Conservation (phyloP, 345 rosid species). For the Corchorus capsularis region DNA sequence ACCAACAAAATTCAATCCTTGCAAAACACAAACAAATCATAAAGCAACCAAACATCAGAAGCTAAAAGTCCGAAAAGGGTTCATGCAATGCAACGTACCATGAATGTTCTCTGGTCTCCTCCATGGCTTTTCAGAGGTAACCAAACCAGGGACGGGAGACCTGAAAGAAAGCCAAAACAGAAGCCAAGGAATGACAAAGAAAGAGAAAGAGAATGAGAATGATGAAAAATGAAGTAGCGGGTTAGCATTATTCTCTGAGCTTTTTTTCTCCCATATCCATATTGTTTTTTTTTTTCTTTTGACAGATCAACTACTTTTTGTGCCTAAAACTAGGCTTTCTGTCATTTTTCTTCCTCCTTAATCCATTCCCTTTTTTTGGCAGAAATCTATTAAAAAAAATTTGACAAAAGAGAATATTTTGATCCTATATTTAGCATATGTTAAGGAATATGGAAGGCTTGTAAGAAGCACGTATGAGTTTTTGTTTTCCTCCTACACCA, state of each 20-base stretch:
- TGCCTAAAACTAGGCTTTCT: constrained; percentile 28
- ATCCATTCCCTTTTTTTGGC: constrained; percentile 12
- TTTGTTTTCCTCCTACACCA: neutral
- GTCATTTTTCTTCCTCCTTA: constrained; percentile 11
- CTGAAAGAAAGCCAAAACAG: constrained; percentile 6
- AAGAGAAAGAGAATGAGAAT: neutral
- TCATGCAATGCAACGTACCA: constrained; percentile 11
- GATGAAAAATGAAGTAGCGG: constrained; percentile 25
- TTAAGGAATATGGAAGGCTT: constrained; percentile 6
- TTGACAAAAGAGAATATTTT: neutral
- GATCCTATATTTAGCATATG: constrained; percentile 16
- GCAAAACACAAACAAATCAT: neutral
- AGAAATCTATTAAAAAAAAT: neutral
- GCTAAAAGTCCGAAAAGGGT: neutral
- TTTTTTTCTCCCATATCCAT: constrained; percentile 11
- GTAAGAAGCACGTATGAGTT: neutral
- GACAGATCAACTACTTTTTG: constrained; percentile 24
- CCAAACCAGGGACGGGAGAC: constrained; percentile 19
- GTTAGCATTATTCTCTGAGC: constrained; percentile 32
- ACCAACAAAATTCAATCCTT: neutral
- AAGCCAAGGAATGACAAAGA: neutral
- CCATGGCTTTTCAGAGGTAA: constrained; percentile 25
- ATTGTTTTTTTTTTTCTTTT: neutral
- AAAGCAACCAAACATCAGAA: constrained; percentile 7
- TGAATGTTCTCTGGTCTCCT: constrained; percentile 11